Conservation (phyloP, 164 flowering plant species). For the Stephania cephalantha region DNA sequence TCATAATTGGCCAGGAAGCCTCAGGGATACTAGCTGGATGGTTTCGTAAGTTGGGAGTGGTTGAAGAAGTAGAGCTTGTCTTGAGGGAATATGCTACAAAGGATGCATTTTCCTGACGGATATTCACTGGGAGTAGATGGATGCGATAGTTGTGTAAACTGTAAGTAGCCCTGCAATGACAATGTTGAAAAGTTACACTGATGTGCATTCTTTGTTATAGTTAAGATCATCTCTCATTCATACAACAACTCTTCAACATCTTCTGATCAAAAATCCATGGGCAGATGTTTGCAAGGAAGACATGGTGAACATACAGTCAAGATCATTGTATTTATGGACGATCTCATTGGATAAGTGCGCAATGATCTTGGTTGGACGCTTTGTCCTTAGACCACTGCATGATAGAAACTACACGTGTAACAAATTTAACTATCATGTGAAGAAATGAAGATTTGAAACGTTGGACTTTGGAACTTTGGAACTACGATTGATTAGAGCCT, state of each 20-base stretch:
- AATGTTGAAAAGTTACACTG: not conserved
- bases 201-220: not conserved
- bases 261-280: not conserved
- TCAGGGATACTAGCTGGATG: constrained; percentile 57
- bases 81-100: constrained; percentile 44
- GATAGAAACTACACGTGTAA: not conserved
- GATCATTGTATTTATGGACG: not conserved
- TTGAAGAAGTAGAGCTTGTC: constrained; percentile 60
- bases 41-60: constrained; percentile 67
- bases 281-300: not conserved
- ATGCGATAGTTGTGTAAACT: not conserved
- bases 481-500: not conserved
- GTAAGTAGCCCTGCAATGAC: not conserved
- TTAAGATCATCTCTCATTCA: not conserved
- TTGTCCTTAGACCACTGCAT: not conserved
- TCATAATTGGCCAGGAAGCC: constrained; percentile 57
- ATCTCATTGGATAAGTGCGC: not conserved
- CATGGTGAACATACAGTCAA: not conserved
- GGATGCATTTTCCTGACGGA: constrained; percentile 4
- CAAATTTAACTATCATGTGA: not conserved
- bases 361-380: not conserved
- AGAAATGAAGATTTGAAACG: not conserved
- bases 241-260: not conserved
- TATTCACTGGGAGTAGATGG: not conserved
- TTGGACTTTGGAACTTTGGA: not conserved